Evolutionary conservation across 257 asterid genomes (phyloP).

Genomic region (Primulina tabacum): DNA sequence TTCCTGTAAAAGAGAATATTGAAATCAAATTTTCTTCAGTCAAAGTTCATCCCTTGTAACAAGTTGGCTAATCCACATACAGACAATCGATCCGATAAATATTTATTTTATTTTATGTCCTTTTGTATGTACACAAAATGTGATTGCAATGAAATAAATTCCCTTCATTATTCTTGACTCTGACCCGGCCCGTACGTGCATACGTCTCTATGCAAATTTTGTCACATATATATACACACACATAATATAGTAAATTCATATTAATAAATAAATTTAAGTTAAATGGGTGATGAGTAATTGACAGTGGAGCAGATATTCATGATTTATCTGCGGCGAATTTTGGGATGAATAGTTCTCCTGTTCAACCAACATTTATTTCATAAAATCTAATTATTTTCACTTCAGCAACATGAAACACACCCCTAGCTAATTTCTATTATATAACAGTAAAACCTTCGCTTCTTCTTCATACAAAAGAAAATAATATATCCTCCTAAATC

Average conservation of each 20-base stretch:
- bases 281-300: slow-evolving; percentile 25
- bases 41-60: slow-evolving; percentile 17
- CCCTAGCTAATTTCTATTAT: not conserved
- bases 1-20: not conserved
- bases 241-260: slow-evolving; percentile 21
- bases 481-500: not conserved
- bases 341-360: slow-evolving; percentile 46
- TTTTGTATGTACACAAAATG: slow-evolving; percentile 16
- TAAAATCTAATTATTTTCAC: slow-evolving; percentile 26
- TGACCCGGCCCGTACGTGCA: slow-evolving; percentile 1
- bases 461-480: slow-evolving; percentile 1
- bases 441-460: not conserved
- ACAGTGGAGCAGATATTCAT: slow-evolving; percentile 47
- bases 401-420: slow-evolving; percentile 21
- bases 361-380: slow-evolving; percentile 60
- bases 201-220: not conserved
- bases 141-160: slow-evolving; percentile 24
- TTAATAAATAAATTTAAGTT: not conserved
- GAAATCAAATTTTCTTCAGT: not conserved
- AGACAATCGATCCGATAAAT: not conserved
- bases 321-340: slow-evolving; percentile 46
- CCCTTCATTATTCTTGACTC: slow-evolving; percentile 35
- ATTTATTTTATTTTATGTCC: not conserved
- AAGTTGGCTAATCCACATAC: slow-evolving; percentile 11
- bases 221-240: slow-evolving; percentile 3